These are phyloP conservation scores for Sclerotinia nivalis DNA, from an alignment of 2,329 filamentous ascomycete genomes.

Conservation along the genomic window DNA sequence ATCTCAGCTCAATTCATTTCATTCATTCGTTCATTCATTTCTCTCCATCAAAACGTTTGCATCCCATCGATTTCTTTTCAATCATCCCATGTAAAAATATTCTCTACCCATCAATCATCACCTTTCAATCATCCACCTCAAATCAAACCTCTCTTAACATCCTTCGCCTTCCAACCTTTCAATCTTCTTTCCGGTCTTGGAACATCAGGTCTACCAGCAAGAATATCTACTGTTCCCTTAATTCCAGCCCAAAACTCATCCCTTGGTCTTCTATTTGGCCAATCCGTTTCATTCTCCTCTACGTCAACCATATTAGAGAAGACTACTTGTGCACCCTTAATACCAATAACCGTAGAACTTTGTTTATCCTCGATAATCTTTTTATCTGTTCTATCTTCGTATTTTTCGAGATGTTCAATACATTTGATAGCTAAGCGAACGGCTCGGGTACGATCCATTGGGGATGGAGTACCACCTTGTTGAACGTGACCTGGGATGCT, in stretches of 20 bases:
- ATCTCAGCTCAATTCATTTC: neutral
- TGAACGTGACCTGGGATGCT: slow-evolving; percentile 93
- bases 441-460: slow-evolving; percentile 94
- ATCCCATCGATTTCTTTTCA: neutral
- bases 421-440: slow-evolving; percentile 92
- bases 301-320: slow-evolving; percentile 80
- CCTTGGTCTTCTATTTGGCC: slow-evolving; percentile 83
- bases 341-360: slow-evolving; percentile 82
- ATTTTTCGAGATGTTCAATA: slow-evolving; percentile 85
- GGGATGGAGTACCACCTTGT: slow-evolving; percentile 87
- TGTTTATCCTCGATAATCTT: slow-evolving; percentile 72
- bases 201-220: slow-evolving; percentile 67
- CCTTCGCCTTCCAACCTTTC: slow-evolving; percentile 34
- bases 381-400: slow-evolving; percentile 63
- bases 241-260: slow-evolving; percentile 82
- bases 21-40: neutral
- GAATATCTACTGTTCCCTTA: slow-evolving; percentile 78
- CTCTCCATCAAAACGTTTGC: neutral
- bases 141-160: slow-evolving; percentile 27
- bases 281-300: slow-evolving; percentile 86
- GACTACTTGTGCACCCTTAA: slow-evolving; percentile 86
- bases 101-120: neutral
- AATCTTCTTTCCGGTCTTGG: slow-evolving; percentile 51
- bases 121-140: neutral
- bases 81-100: slow-evolving; percentile 1